These are phyloP conservation scores for Botryosphaeria dothidea DNA, from an alignment of 2,329 filamentous ascomycete species.

Conservation along the genomic window DNA sequence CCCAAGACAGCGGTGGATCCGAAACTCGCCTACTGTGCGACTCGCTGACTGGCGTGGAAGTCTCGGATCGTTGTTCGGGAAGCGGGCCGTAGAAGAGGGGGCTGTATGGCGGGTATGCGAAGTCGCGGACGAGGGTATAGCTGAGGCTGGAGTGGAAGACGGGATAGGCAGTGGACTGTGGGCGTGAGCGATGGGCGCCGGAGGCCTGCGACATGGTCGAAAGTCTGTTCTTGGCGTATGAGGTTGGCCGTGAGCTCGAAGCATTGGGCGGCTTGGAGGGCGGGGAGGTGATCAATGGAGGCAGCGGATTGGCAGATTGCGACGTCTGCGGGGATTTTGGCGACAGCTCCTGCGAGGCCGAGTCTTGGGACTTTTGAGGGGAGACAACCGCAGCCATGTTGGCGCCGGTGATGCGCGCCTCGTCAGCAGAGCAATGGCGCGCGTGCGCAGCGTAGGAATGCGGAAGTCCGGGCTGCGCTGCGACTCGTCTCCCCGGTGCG, in stretches of 20 bases:
- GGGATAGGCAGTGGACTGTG: constrained; percentile 78
- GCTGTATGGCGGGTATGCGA: constrained; percentile 81
- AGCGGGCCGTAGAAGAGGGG: constrained; percentile 94
- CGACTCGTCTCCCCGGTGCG: constrained; percentile 7
- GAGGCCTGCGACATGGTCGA: constrained; percentile 81
- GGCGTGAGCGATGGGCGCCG: constrained; percentile 66
- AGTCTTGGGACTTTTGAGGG: constrained; percentile 30
- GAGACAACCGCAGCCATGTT: constrained; percentile 41
- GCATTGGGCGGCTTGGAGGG: constrained; percentile 53
- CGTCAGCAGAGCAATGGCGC: not conserved
- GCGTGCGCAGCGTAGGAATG: not conserved
- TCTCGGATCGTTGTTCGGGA: constrained; percentile 73
- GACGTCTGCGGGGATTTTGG: constrained; percentile 28
- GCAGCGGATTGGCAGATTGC: constrained; percentile 43
- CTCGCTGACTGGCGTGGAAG: constrained; percentile 84
- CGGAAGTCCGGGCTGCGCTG: constrained; percentile 8
- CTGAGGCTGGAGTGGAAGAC: constrained; percentile 81
- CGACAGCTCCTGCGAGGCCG: constrained; percentile 21
- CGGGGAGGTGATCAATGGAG: constrained; percentile 54
- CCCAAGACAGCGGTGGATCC: constrained; percentile 75
- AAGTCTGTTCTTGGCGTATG: constrained; percentile 71
- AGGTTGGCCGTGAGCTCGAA: constrained; percentile 60
- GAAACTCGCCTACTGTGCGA: constrained; percentile 69
- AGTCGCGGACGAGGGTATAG: constrained; percentile 92
- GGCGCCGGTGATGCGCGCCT: constrained; percentile 2